Evolutionary conservation across 1,284 basidiomycete species (phyloP).

Genomic region (Gymnopus androsaceus): DNA sequence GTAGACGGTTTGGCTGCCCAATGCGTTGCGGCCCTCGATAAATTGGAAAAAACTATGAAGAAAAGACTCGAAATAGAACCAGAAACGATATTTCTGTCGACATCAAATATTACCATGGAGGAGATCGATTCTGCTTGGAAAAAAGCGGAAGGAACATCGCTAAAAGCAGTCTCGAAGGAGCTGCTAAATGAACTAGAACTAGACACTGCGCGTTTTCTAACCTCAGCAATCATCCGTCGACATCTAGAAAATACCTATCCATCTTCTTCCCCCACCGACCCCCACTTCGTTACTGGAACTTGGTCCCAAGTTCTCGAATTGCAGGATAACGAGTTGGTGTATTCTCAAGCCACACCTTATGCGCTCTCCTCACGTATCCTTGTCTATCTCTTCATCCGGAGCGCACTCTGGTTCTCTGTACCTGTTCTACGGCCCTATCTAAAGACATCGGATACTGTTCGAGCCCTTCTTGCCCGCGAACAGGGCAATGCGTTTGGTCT

Average conservation of each 20-base stretch:
- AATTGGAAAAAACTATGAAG: constrained; percentile 33
- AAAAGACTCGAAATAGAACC: background rate
- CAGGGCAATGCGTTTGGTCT: constrained; percentile 68
- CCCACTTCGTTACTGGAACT: constrained; percentile 20
- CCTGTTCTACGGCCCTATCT: constrained; percentile 38
- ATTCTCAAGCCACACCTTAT: constrained; percentile 41
- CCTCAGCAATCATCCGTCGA: constrained; percentile 46
- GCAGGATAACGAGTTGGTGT: constrained; percentile 51
- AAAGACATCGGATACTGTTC: constrained; percentile 42
- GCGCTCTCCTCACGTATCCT: constrained; percentile 46
- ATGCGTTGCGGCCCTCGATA: constrained; percentile 34
- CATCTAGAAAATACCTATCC: constrained; percentile 33
- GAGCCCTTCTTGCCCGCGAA: constrained; percentile 58
- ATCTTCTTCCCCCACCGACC: background rate
- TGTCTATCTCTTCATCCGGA: constrained; percentile 48
- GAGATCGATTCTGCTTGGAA: constrained; percentile 39
- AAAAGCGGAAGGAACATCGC: constrained; percentile 24
- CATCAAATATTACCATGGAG: constrained; percentile 28
- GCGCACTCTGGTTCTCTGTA: constrained; percentile 28
- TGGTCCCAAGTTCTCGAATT: constrained; percentile 47
- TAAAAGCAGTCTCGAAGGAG: constrained; percentile 20
- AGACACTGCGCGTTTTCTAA: constrained; percentile 51
- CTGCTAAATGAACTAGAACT: constrained; percentile 51
- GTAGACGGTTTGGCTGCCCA: constrained; percentile 31
- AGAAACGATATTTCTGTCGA: background rate